Percentiles rank a stretch among this genome's conserved stretches.
Conservation (phyloP, 345 rosid species). For the rapeseed (Brassica napus) region DNA sequence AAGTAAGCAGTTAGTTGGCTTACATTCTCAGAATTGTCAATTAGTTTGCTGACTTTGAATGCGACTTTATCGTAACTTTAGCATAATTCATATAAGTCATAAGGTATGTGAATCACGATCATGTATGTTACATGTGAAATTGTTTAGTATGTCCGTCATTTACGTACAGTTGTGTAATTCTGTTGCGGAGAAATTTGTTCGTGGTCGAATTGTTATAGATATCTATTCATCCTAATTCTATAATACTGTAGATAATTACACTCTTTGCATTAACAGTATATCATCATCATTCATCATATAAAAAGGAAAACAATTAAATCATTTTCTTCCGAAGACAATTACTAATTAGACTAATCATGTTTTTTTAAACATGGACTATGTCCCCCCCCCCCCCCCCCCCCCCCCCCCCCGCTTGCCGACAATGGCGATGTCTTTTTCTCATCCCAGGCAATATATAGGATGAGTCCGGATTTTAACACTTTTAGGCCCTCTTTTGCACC, state of each 20-base stretch:
- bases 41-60: background rate
- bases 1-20: background rate
- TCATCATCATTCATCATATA: background rate
- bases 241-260: background rate
- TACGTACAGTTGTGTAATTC: background rate
- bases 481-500: too few relatives aligned
- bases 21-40: background rate
- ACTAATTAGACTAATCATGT: background rate
- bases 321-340: background rate
- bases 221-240: background rate
- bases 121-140: background rate
- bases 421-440: background rate
- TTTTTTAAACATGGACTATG: background rate
- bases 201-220: background rate
- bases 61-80: background rate
- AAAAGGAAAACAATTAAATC: background rate
- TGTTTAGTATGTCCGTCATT: background rate
- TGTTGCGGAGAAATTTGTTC: background rate
- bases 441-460: too few relatives aligned
- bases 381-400: too few relatives aligned
- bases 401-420: conserved; percentile 11
- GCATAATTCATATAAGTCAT: background rate
- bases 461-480: too few relatives aligned
- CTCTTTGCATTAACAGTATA: background rate
- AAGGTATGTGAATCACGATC: background rate